A percentile compares a stretch with the other conserved stretches of the same genome.
Evolutionary conservation across 306 rosid species (phyloP).

Genomic region (Cucumis cinereus): DNA sequence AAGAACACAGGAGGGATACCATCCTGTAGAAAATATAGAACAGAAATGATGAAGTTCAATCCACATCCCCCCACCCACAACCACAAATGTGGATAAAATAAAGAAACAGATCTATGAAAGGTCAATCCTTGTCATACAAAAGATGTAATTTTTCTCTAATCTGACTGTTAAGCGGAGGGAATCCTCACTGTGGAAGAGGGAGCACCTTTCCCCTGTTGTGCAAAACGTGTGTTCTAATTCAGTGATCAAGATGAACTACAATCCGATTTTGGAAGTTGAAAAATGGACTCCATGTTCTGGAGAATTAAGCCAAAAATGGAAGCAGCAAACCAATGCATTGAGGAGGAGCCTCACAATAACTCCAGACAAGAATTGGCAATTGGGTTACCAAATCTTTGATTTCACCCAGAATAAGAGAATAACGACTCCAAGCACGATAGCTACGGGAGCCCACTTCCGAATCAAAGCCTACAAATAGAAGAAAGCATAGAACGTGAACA

Average conservation of each 20-base stretch:
- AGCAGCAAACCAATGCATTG: slow-evolving; percentile 6
- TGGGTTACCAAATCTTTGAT: slow-evolving; percentile 72
- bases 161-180: neutral
- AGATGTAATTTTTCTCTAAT: neutral
- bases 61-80: neutral
- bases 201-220: neutral
- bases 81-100: neutral
- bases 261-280: neutral
- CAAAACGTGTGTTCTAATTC: neutral
- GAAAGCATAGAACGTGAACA: neutral
- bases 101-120: neutral
- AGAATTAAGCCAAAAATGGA: neutral
- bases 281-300: neutral
- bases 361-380: slow-evolving; percentile 10
- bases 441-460: slow-evolving; percentile 92
- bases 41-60: neutral
- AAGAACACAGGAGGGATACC: neutral
- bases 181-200: neutral
- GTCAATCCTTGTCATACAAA: neutral
- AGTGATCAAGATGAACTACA: neutral
- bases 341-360: neutral
- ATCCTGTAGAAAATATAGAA: neutral
- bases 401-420: slow-evolving; percentile 90
- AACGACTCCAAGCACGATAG: slow-evolving; percentile 92
- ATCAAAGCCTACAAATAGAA: slow-evolving; percentile 59